These are phyloP conservation scores for Colletotrichum sp. DNA, from an alignment of 2,329 filamentous ascomycete genomes.

Conservation along the genomic window DNA sequence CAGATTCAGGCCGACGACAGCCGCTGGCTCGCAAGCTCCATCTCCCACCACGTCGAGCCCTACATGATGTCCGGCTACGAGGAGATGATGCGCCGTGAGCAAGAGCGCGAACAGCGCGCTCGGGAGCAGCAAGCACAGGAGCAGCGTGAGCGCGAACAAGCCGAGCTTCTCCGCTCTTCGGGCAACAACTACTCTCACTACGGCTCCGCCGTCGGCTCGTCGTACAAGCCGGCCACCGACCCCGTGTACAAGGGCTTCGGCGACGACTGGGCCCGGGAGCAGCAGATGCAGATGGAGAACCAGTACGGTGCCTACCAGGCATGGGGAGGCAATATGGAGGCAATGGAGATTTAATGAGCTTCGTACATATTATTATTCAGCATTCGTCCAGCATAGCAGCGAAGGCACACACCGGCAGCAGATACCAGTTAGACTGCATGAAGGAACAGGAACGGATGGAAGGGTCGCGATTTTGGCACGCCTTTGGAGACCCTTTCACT, in stretches of 20 bases:
- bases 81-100: conserved; percentile 67
- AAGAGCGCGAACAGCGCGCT: conserved; percentile 42
- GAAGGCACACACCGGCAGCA: not conserved
- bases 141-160: conserved; percentile 33
- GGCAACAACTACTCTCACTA: conserved; percentile 50
- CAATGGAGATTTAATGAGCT: conserved; percentile 50
- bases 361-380: not conserved
- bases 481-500: not conserved
- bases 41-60: conserved; percentile 66
- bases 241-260: conserved; percentile 65
- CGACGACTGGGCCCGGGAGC: conserved; percentile 32
- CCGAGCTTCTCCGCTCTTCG: conserved; percentile 37
- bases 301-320: conserved; percentile 70
- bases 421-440: conserved; percentile 9
- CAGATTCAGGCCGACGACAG: conserved; percentile 57
- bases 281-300: conserved; percentile 67
- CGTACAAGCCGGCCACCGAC: conserved; percentile 55
- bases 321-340: conserved; percentile 47
- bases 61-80: conserved; percentile 88
- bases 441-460: not conserved
- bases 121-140: conserved; percentile 54
- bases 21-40: conserved; percentile 49
- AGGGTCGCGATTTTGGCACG: not conserved
- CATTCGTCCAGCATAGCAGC: conserved; percentile 2
- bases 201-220: conserved; percentile 39